Base-by-base conservation (phyloP, 2,329 filamentous ascomycete species). In the Clarireedia paspali region DNA sequence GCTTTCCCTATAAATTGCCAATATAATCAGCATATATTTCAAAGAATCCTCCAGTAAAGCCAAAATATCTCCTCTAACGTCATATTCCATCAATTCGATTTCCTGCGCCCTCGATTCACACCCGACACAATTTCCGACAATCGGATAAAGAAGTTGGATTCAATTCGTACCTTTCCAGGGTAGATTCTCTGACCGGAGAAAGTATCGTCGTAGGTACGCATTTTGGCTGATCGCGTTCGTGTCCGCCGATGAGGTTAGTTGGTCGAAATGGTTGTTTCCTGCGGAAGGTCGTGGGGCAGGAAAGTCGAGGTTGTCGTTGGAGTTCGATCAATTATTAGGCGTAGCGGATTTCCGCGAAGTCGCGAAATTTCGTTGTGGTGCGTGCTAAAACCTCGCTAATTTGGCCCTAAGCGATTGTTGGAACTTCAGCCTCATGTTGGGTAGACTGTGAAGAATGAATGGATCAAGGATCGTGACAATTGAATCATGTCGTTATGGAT, bases 101-200 rank as follows among this genome's bases (percentile, higher is more conserved):
- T 49, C 47, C 44, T 53, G 38, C 44, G 24, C 52, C 27, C 38
- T 38, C 57, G 48, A 50, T 52, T 49, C 50, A 48, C 47, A 57
- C 57, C 55, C 56, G 46, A 63, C 70, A 39, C 50, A 51, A 49
- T 53, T 49, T 47, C 56, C 24, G 44, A 26, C 17, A 30, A 20
- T 20, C 20, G 20, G 20, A 20, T 20, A 20, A 20, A 48, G 10
- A 15, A 20, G 15, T 36, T 15, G 46, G 15, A 38, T 24, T 47
- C 58, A 62, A 57, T 57, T 74, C 81, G 74, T 80, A 88, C 85
- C 85, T 88, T 88, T 76, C 85, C 85, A 72, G 85, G 85, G 81
- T 88, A 88, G 78, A 88, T 88, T 80, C 86, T 88, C 77, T 83
- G 78, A 71, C 84, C 85, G 76, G 81, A 85, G 82, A 88, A 88